Percentiles rank a stretch among this genome's conserved stretches.
Conservation (phyloP, 1,284 basidiomycete species). For the Rhodotorula sp. region DNA sequence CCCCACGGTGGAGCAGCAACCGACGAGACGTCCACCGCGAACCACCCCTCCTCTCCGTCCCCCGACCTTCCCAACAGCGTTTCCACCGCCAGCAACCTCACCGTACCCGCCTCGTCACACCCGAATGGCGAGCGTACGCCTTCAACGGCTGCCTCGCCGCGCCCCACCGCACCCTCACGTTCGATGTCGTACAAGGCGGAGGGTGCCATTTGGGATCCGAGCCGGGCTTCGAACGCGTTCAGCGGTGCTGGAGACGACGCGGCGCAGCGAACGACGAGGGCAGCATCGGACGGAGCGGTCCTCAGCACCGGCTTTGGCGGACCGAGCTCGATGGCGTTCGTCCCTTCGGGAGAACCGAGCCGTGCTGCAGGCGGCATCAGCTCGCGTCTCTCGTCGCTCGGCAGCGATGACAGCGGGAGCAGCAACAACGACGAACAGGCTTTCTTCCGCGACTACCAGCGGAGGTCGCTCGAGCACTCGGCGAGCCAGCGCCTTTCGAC, state of each 20-base stretch:
- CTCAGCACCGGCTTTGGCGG: conserved; percentile 8
- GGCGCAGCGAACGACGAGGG: conserved; percentile 26
- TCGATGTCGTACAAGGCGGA: conserved; percentile 22
- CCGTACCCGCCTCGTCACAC: neutral
- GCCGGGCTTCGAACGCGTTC: conserved; percentile 3
- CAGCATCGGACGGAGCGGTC: conserved; percentile 29
- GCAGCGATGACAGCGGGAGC: conserved; percentile 24
- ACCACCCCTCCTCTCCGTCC: neutral
- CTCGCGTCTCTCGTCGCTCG: conserved; percentile 17
- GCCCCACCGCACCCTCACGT: neutral
- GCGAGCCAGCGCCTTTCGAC: conserved; percentile 19
- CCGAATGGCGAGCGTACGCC: neutral
- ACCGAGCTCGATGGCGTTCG: neutral
- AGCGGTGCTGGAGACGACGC: neutral
- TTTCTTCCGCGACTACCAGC: conserved; percentile 36
- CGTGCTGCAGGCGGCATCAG: conserved; percentile 1
- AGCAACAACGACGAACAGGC: conserved; percentile 29
- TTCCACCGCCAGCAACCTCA: neutral
- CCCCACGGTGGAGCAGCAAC: too few species aligned
- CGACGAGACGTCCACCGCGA: neutral
- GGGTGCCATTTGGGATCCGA: conserved; percentile 4
- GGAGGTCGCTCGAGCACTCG: conserved; percentile 27
- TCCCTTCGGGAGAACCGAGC: neutral
- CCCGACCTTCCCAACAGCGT: neutral
- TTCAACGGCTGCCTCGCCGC: neutral